Base-by-base conservation (phyloP, 2,329 filamentous ascomycete species). In the Sporothrix phasma region DNA sequence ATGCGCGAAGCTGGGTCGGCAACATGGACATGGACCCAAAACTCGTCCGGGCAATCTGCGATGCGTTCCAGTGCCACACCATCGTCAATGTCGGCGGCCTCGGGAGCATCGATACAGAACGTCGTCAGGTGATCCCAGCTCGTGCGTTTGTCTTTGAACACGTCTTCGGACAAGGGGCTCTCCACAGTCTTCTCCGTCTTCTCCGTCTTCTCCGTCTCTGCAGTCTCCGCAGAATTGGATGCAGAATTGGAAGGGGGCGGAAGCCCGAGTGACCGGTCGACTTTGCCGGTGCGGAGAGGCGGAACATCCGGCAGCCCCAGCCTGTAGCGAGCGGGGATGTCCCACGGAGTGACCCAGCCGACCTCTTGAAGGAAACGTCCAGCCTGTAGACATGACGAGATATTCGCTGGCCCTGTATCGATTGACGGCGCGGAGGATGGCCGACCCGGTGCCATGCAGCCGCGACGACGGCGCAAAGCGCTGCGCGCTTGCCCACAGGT, bases 1-100 rank as follows among this genome's bases (percentile, higher is more conserved):
- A 94, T 84, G 65, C 84, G 83, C 5, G 90, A 89, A 2, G 88
- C 87, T 8, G 89, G 89, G 70, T 94, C 90, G 15, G 90, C 90
- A 47, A 89, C 82, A 72, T 94, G 90, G 37, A 91, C 75, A 70
- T 92, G 89, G 34, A 93, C 77, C 90, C 90, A 94, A 70, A 83
- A 84, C 68, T 88, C 79, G 60, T 79, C 72, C 22, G 79, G 66
- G 19, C 73, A 76, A 3, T 78, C 74, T 22, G 24, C 34, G 1
- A 86, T 81, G 53, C 74, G 73, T 71, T 91, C 86, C 7, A 94
- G 71, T 0, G 89, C 93, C 8, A 95, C 75, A 1, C 87, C 90
- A 71, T 95, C 90, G 69, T 95, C 90, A 65, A 94, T 88, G 69
- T 93, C 85, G 31, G 81, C 77, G 0, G 90, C 88, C 41, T 75